Evolutionary conservation across 768 basidiomycete genomes (phyloP).

Genomic region (Sarcodon aspratus): DNA sequence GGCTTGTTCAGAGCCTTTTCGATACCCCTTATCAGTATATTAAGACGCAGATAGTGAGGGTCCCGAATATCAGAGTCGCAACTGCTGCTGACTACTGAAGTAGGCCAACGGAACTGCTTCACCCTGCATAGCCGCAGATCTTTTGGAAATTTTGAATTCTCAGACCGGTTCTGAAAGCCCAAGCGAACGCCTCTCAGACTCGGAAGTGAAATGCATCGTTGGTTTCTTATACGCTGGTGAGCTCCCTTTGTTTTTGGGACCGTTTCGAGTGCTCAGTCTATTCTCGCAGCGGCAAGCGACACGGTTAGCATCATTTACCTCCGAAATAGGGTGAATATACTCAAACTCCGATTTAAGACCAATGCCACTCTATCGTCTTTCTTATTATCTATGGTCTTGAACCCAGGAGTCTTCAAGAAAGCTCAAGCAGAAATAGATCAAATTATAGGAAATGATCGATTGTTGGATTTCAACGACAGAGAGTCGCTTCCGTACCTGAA

Average conservation of each 20-base stretch:
- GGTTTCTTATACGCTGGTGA: constrained; percentile 13
- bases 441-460: constrained; percentile 27
- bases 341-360: constrained; percentile 16
- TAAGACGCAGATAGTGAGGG: constrained; percentile 7
- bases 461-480: constrained; percentile 28
- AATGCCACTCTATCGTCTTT: constrained; percentile 27
- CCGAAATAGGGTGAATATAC: background rate
- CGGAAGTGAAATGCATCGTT: constrained; percentile 12
- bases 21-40: constrained; percentile 11
- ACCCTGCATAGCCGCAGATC: constrained; percentile 1
- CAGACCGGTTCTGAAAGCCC: background rate
- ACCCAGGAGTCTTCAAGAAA: constrained; percentile 25
- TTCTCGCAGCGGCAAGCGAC: constrained; percentile 7
- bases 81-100: background rate
- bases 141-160: background rate
- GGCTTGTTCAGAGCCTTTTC: constrained; percentile 5
- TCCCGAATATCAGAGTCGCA: background rate
- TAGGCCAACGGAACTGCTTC: constrained; percentile 10
- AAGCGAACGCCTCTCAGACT: constrained; percentile 4
- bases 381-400: constrained; percentile 27
- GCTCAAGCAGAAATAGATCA: constrained; percentile 33
- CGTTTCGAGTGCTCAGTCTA: background rate
- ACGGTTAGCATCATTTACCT: constrained; percentile 6
- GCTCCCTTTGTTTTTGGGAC: background rate
- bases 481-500: constrained; percentile 29